A percentile compares a stretch with the other conserved stretches of the same genome.
Evolutionary conservation across 2,329 filamentous ascomycete genomes (phyloP).

Genomic region (Talaromyces sp.): DNA sequence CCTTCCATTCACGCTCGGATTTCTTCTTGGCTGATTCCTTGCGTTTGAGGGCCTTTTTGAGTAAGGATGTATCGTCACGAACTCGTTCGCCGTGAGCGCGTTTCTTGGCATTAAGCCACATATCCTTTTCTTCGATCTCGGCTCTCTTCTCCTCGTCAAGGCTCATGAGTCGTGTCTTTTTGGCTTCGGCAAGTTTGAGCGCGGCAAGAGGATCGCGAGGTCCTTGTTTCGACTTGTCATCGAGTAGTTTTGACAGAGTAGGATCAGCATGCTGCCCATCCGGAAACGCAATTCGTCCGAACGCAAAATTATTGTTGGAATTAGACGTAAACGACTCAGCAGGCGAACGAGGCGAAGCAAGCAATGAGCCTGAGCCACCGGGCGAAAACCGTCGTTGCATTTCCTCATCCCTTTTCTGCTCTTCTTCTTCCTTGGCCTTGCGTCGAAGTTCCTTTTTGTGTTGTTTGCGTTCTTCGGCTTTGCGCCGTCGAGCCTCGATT

Average conservation of each 20-base stretch:
- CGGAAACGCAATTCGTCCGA: slow-evolving; percentile 84
- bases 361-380: slow-evolving; percentile 57
- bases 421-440: slow-evolving; percentile 76
- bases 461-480: slow-evolving; percentile 79
- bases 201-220: slow-evolving; percentile 81
- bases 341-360: slow-evolving; percentile 53
- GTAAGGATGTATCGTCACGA: slow-evolving; percentile 75
- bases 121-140: slow-evolving; percentile 88
- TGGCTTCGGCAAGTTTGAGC: slow-evolving; percentile 79
- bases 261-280: slow-evolving; percentile 79
- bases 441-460: slow-evolving; percentile 83
- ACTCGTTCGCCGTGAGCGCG: slow-evolving; percentile 86
- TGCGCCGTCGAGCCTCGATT: slow-evolving; percentile 81
- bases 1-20: slow-evolving; percentile 83
- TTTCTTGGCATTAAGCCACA: slow-evolving; percentile 88
- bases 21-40: slow-evolving; percentile 88
- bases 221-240: slow-evolving; percentile 72
- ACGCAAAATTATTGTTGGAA: slow-evolving; percentile 69
- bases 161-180: slow-evolving; percentile 71
- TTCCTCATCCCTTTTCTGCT: slow-evolving; percentile 56
- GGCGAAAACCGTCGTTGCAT: slow-evolving; percentile 55
- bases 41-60: slow-evolving; percentile 93
- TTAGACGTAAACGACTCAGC: slow-evolving; percentile 36
- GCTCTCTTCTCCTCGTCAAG: slow-evolving; percentile 77
- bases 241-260: slow-evolving; percentile 59